Evolutionary conservation across 768 basidiomycete genomes (phyloP).

Genomic region (Phlebiopsis flavidoalba): DNA sequence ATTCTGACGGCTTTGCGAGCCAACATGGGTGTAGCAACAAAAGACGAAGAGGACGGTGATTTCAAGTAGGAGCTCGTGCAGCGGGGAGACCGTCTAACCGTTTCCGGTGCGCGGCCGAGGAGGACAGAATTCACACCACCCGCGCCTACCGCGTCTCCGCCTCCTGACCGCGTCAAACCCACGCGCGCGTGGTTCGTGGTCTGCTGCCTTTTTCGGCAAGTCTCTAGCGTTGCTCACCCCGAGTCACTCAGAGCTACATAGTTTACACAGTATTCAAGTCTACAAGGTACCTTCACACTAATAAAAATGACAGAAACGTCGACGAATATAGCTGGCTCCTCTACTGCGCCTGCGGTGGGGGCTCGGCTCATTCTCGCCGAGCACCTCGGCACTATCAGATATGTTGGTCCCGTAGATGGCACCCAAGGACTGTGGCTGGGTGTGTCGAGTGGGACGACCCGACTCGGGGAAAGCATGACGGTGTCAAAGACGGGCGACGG

Average conservation of each 20-base stretch:
- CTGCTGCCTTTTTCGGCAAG: background rate
- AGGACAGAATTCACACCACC: background rate
- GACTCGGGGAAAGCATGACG: conserved; percentile 81
- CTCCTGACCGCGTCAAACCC: background rate
- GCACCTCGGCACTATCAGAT: conserved; percentile 66
- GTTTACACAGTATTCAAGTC: background rate
- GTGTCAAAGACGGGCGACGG: conserved; percentile 65
- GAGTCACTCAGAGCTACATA: background rate
- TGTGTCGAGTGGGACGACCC: conserved; percentile 97
- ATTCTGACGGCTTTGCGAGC: conserved; percentile 17
- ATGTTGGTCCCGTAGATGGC: conserved; percentile 56
- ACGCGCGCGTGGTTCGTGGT: background rate
- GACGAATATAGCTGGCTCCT: background rate
- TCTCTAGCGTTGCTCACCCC: background rate
- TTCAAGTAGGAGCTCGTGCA: background rate
- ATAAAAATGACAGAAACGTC: background rate
- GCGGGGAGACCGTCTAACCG: conserved; percentile 1
- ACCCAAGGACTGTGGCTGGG: conserved; percentile 82
- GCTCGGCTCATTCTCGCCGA: conserved; percentile 51
- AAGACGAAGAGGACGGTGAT: background rate
- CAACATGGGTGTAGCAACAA: conserved; percentile 16
- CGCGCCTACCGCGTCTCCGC: too few species aligned
- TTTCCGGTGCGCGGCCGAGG: background rate
- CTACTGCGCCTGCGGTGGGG: conserved; percentile 35
- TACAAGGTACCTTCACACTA: background rate